Conservation (phyloP, 1,284 basidiomycete species). For the Rhodotorula sp. region DNA sequence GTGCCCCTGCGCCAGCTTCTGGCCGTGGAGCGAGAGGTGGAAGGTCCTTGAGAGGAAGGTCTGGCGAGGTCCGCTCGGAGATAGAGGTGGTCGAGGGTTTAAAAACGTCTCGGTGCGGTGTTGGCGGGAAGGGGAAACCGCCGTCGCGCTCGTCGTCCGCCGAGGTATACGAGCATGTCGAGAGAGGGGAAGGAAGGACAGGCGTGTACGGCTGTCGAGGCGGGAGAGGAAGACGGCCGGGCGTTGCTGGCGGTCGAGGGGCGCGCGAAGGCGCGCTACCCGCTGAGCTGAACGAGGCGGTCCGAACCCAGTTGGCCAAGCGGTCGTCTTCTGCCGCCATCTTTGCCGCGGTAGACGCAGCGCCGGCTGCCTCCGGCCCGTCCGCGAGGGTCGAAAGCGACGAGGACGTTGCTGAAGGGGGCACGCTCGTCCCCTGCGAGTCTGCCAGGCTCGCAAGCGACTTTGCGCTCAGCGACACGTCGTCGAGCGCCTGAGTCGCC, state of each 20-base stretch:
- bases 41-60: neutral
- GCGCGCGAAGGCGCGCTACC: neutral
- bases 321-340: neutral
- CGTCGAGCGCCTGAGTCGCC: neutral
- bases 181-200: constrained; percentile 27
- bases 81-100: neutral
- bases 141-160: constrained; percentile 6
- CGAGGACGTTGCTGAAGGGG: neutral
- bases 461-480: neutral
- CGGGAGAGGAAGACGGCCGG: neutral
- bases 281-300: neutral
- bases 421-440: neutral
- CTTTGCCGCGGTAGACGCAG: neutral
- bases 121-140: constrained; percentile 26
- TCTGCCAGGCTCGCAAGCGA: neutral
- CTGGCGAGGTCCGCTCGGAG: neutral
- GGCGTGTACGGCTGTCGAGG: constrained; percentile 17
- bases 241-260: neutral
- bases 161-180: constrained; percentile 32
- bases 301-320: constrained; percentile 19
- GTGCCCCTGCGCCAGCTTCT: neutral
- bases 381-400: neutral
- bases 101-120: neutral
- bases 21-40: neutral
- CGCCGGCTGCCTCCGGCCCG: too few species aligned